phyloP scores from a whole-genome alignment of 2,329 filamentous ascomycete species.

The Paraphoma chrysanthemicola region DNA sequence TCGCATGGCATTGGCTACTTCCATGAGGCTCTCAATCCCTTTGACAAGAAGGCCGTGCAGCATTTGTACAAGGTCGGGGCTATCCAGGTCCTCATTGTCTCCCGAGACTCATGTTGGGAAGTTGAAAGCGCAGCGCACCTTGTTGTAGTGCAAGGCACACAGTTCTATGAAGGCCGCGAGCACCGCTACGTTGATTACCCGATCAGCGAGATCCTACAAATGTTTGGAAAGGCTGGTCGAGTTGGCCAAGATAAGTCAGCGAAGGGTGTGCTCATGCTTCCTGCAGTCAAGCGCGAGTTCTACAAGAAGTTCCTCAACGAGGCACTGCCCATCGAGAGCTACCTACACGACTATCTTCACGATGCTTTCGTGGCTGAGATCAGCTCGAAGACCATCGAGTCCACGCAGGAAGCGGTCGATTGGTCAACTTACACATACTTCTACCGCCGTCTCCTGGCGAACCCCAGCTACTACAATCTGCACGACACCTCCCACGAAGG shows the following conservation, averaged over 20 bases:
- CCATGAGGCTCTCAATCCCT: conserved; percentile 87
- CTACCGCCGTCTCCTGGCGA: conserved; percentile 91
- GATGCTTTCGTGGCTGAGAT: conserved; percentile 98
- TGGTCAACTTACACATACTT: conserved; percentile 99
- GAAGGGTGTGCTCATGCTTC: conserved; percentile 95
- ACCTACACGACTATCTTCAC: conserved; percentile 88
- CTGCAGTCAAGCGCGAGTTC: conserved; percentile 92
- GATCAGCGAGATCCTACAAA: conserved; percentile 91
- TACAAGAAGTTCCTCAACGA: conserved; percentile 99
- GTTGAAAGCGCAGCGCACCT: conserved; percentile 86
- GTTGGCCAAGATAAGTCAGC: conserved; percentile 79
- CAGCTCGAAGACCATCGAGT: conserved; percentile 93
- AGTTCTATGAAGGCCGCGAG: conserved; percentile 95
- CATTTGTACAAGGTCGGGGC: conserved; percentile 89
- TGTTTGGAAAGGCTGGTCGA: conserved; percentile 93
- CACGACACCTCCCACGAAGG: conserved; percentile 89
- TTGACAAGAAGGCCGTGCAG: conserved; percentile 92
- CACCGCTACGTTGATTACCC: conserved; percentile 98
- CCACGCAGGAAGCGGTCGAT: conserved; percentile 95
- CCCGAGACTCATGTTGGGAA: conserved; percentile 95
- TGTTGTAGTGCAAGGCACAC: conserved; percentile 95
- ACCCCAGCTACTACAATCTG: conserved; percentile 95
- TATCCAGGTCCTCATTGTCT: conserved; percentile 83
- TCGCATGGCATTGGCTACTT: conserved; percentile 97
- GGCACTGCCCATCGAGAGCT: conserved; percentile 92